Evolutionary conservation across 345 rosid species (phyloP).

Genomic region (Brassica rapa): DNA sequence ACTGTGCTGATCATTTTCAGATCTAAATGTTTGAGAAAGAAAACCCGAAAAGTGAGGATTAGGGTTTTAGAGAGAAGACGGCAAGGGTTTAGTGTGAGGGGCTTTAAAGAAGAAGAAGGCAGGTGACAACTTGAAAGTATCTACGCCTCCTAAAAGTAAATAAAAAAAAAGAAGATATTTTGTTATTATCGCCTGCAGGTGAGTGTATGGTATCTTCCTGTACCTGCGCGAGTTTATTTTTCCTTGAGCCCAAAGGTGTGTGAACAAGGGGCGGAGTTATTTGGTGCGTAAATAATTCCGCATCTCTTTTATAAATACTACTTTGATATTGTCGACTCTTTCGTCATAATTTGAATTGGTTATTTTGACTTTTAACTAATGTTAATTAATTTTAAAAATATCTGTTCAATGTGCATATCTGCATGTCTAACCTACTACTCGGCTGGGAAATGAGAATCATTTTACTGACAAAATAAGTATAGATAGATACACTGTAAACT

Average conservation of each 20-base stretch:
- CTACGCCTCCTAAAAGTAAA: not conserved
- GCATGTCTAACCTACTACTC: not conserved
- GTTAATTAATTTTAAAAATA: not conserved
- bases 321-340: not conserved
- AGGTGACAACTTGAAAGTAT: not conserved
- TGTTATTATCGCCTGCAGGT: slow-evolving; percentile 14
- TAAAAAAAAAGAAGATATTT: not conserved
- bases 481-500: not conserved
- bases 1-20: slow-evolving; percentile 50
- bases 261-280: not conserved
- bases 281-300: not conserved
- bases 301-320: not conserved
- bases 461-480: not conserved
- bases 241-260: not conserved
- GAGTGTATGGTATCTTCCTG: slow-evolving; percentile 25
- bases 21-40: not conserved
- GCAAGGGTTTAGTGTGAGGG: slow-evolving; percentile 15
- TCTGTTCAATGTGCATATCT: not conserved
- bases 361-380: not conserved
- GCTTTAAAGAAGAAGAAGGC: slow-evolving; percentile 3
- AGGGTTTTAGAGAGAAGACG: slow-evolving; percentile 49
- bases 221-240: not conserved
- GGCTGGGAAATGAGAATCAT: not conserved
- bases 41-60: slow-evolving; percentile 26
- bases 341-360: not conserved